A percentile compares a stretch with the other conserved stretches of the same genome.
Conservation (phyloP, 164 flowering plant species). For the Magnolia sinica region DNA sequence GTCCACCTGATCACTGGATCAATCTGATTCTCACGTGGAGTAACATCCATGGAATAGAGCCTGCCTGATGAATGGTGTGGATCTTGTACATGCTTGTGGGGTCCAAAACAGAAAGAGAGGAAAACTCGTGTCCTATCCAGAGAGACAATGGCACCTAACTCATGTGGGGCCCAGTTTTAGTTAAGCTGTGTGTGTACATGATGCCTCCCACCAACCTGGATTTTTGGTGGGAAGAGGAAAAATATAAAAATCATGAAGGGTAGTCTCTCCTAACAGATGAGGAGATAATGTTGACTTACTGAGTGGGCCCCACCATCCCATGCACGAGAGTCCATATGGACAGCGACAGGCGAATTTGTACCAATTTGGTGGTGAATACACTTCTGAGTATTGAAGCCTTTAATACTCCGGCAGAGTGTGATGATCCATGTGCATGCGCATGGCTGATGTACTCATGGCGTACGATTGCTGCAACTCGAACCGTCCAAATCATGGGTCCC, state of each 20-base stretch:
- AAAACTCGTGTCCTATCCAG: not conserved
- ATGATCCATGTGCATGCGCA: not conserved
- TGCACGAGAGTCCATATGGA: conserved; percentile 4
- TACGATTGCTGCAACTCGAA: not conserved
- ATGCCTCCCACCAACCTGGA: not conserved
- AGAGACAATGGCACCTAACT: conserved; percentile 6
- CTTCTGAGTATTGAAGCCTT: not conserved
- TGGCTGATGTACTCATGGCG: not conserved
- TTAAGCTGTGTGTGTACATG: not conserved
- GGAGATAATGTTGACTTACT: not conserved
- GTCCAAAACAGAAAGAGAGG: not conserved
- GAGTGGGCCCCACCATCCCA: not conserved
- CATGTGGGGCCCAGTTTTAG: conserved; percentile 1
- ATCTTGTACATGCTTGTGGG: not conserved
- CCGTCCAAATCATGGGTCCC: not conserved
- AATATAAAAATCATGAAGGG: not conserved
- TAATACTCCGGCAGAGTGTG: not conserved
- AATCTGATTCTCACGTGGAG: no score
- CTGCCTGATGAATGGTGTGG: no score
- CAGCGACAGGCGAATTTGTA: not conserved
- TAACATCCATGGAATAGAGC: no score
- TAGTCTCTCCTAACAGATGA: not conserved
- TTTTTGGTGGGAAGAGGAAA: not conserved
- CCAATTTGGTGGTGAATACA: not conserved
- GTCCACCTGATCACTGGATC: not conserved